Percentiles rank a stretch among this genome's conserved stretches.
These are phyloP conservation scores for Akanthomyces uredinophilus DNA, from an alignment of 2,329 filamentous ascomycete species.

Conservation along the genomic window DNA sequence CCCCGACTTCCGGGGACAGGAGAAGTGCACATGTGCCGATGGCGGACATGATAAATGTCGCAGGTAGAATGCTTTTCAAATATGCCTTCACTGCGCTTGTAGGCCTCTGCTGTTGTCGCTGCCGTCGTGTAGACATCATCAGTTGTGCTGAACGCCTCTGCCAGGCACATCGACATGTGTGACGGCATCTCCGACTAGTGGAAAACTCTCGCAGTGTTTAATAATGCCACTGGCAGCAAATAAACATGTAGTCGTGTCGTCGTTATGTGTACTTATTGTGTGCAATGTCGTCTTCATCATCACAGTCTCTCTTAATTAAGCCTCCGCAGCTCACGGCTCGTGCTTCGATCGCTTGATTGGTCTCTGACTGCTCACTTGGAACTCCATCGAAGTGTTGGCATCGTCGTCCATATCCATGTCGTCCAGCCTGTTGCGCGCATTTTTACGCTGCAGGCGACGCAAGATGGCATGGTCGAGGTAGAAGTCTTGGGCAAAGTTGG, in stretches of 20 bases:
- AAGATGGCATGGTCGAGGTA: constrained; percentile 51
- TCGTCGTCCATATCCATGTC: constrained; percentile 34
- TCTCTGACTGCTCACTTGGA: constrained; percentile 1
- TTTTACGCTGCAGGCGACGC: constrained; percentile 52
- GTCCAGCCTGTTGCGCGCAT: constrained; percentile 38
- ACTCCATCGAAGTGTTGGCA: constrained; percentile 20
- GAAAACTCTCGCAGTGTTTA: background rate
- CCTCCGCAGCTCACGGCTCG: constrained; percentile 2
- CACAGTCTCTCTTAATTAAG: background rate
- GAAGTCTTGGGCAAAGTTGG: constrained; percentile 42
- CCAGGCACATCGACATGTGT: background rate
- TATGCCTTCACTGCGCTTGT: too few relatives aligned
- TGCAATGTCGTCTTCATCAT: background rate
- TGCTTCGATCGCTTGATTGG: background rate
- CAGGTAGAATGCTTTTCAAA: background rate
- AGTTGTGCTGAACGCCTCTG: background rate
- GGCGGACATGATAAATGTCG: background rate
- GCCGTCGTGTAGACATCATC: background rate
- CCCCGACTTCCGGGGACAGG: background rate
- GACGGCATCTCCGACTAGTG: background rate
- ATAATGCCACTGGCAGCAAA: background rate
- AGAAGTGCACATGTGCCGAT: background rate
- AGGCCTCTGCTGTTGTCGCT: background rate
- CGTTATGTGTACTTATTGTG: background rate
- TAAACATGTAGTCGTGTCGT: background rate